Base-by-base conservation (phyloP, 768 basidiomycete genomes). In the Pleurotus pulmonarius region DNA sequence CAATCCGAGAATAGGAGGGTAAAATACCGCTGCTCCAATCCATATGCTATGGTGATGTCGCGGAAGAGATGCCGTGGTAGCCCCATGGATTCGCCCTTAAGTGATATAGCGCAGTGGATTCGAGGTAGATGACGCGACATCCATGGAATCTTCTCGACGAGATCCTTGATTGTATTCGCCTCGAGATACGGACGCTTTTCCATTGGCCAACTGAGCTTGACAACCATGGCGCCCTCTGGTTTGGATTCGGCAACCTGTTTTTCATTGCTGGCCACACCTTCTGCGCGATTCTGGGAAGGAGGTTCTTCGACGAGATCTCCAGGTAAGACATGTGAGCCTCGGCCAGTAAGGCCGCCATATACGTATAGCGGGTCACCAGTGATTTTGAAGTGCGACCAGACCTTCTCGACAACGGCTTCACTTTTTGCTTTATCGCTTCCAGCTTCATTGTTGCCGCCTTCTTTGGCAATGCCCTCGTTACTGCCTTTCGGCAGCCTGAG, bases 181-280 rank as follows among this genome's bases (percentile, higher is more conserved):
- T 67, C 63, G 15, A 25, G 24, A 7, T 34, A 8, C 3, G 55
- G 20, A 16, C 60, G 62, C n/a, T 46, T 18, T 0, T n/a, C 26
- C 18, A 41, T 48, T 8, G 57, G 59, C 64, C 65, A 67, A 16
- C 55, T 59, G 9, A 60, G 26, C 44, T 67, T 65, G 37, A 63
- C 49, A 18, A 51, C 20, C 9, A 29, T 11, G 3, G 12, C 12
- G 26, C 15, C 41, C 26, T 29, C 26, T 29, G 26, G 26, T 6
- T 1, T 8, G 6, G 26, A 8, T 29, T 6, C 6, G 2, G 18
- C 11, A 3, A 29, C 9, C 12, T 26, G 15, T 3, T 15, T 29
- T 15, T 13, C 9, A 1, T 43, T 43, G 26, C 6, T 1, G 18
- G 41, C 8, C 15, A 0, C 18, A 3, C 12, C 41, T 0, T 13